A percentile compares a stretch with the other conserved stretches of the same genome.
phyloP scores from a whole-genome alignment of 805 yeast genomes.

The Diddensiella santjacobensis region DNA sequence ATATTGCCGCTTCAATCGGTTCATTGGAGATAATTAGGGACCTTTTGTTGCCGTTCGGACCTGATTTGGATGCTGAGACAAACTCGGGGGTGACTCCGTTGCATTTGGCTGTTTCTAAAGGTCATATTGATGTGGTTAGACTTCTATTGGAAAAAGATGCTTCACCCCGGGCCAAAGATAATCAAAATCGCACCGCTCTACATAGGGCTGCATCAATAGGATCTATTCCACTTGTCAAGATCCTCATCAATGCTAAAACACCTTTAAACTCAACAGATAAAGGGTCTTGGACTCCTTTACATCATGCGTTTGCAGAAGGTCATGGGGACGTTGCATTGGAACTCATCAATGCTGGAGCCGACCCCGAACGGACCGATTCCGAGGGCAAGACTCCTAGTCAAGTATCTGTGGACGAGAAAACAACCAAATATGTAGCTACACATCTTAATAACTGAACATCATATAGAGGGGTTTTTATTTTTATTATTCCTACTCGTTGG shows the following conservation, averaged over 20 bases:
- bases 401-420: slow-evolving; percentile 54
- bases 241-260: slow-evolving; percentile 52
- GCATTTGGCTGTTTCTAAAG: slow-evolving; percentile 73
- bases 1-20: slow-evolving; percentile 77
- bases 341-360: slow-evolving; percentile 66
- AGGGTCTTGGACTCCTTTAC: slow-evolving; percentile 81
- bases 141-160: slow-evolving; percentile 57
- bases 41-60: slow-evolving; percentile 46
- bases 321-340: slow-evolving; percentile 68
- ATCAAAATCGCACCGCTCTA: slow-evolving; percentile 59
- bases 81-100: slow-evolving; percentile 68
- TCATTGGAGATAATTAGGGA: slow-evolving; percentile 47
- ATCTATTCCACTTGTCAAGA: slow-evolving; percentile 49
- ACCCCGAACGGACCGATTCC: slow-evolving; percentile 40
- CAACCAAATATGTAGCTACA: slow-evolving; percentile 28
- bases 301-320: slow-evolving; percentile 89
- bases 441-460: slow-evolving; percentile 1
- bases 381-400: slow-evolving; percentile 55
- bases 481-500: too few species aligned
- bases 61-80: slow-evolving; percentile 61
- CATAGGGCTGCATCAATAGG: slow-evolving; percentile 86
- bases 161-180: slow-evolving; percentile 63
- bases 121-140: slow-evolving; percentile 51
- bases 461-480: not conserved
- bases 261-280: slow-evolving; percentile 66